Conservation (phyloP, 1,139 yeast species). For the Yamadazyma epiphylla region DNA sequence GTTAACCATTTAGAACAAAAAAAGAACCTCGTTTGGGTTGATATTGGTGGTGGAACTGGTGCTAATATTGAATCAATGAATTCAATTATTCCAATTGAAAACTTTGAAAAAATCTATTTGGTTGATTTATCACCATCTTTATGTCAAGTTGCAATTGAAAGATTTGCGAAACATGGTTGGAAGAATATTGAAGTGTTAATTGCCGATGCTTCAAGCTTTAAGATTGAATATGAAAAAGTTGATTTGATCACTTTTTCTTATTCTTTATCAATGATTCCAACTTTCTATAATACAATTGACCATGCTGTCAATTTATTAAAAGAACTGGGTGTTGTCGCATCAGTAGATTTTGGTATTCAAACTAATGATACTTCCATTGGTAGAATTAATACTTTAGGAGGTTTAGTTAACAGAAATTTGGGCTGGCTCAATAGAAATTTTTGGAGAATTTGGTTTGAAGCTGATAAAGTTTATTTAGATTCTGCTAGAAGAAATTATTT, state of each 20-base stretch:
- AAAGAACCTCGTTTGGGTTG: slow-evolving; percentile 67
- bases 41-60: slow-evolving; percentile 86
- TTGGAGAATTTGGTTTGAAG: slow-evolving; percentile 88
- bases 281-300: slow-evolving; percentile 77
- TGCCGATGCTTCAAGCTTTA: slow-evolving; percentile 73
- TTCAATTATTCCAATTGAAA: slow-evolving; percentile 42
- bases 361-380: slow-evolving; percentile 61
- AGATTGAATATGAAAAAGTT: slow-evolving; percentile 39
- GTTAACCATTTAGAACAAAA: slow-evolving; percentile 45
- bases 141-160: slow-evolving; percentile 63
- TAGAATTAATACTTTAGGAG: slow-evolving; percentile 73
- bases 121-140: slow-evolving; percentile 76
- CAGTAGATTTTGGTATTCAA: slow-evolving; percentile 81
- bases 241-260: slow-evolving; percentile 76
- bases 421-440: slow-evolving; percentile 77
- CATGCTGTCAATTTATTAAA: slow-evolving; percentile 54
- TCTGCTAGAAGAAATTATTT: slow-evolving; percentile 78
- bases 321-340: slow-evolving; percentile 57
- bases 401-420: slow-evolving; percentile 63
- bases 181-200: slow-evolving; percentile 64
- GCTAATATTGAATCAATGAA: slow-evolving; percentile 77
- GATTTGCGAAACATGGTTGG: slow-evolving; percentile 53
- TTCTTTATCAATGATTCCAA: slow-evolving; percentile 81
- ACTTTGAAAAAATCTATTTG: slow-evolving; percentile 64
- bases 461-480: slow-evolving; percentile 75